These are phyloP conservation scores for Clarireedia homoeocarpa DNA, from an alignment of 2,329 filamentous ascomycete species.

Conservation along the genomic window DNA sequence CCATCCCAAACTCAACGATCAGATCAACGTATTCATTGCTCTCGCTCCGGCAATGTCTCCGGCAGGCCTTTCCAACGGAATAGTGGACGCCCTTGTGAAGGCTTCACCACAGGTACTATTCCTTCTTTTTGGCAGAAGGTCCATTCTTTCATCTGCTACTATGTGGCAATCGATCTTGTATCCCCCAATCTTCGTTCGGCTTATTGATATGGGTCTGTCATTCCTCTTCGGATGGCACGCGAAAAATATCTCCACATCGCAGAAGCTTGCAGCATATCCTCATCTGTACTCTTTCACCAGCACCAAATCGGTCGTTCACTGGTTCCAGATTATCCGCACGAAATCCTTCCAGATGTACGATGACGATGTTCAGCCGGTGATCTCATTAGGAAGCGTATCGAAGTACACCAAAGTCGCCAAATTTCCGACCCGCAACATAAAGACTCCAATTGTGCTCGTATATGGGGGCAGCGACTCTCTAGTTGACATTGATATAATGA, in stretches of 20 bases:
- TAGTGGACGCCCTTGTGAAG: slow-evolving; percentile 90
- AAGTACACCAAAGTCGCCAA: slow-evolving; percentile 95
- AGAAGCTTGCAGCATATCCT: slow-evolving; percentile 92
- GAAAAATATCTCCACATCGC: slow-evolving; percentile 72
- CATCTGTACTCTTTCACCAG: slow-evolving; percentile 96
- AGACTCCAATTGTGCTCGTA: slow-evolving; percentile 85
- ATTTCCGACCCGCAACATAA: slow-evolving; percentile 95
- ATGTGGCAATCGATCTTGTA: slow-evolving; percentile 98
- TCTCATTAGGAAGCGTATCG: slow-evolving; percentile 60
- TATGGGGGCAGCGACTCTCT: slow-evolving; percentile 92
- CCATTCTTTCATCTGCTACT: slow-evolving; percentile 84
- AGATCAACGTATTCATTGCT: slow-evolving; percentile 93
- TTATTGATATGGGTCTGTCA: slow-evolving; percentile 73
- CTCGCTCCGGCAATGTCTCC: slow-evolving; percentile 95
- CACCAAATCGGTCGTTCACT: slow-evolving; percentile 95
- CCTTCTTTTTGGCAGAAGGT: slow-evolving; percentile 83
- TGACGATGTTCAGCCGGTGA: slow-evolving; percentile 76
- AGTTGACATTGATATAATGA: slow-evolving; percentile 89
- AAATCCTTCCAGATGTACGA: slow-evolving; percentile 98
- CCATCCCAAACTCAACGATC: slow-evolving; percentile 83
- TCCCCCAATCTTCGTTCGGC: slow-evolving; percentile 81
- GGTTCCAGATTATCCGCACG: slow-evolving; percentile 98
- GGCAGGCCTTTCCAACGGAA: slow-evolving; percentile 77
- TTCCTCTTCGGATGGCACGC: slow-evolving; percentile 90
- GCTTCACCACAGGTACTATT: slow-evolving; percentile 88